Conservation (phyloP, 192 early-diverging fungal species). For the Powellomyces hirtus region DNA sequence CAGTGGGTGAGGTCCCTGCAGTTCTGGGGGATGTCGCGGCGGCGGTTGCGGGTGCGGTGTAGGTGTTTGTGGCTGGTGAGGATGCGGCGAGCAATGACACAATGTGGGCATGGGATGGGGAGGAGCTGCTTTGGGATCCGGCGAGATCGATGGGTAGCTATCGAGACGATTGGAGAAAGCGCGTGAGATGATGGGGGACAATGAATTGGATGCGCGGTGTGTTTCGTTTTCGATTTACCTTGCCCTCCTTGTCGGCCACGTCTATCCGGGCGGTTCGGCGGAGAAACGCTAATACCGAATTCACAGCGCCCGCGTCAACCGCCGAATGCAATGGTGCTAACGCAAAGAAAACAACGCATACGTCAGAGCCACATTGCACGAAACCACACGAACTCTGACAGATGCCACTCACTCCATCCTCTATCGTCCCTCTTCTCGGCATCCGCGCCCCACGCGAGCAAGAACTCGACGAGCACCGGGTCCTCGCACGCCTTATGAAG, state of each 20-base stretch:
- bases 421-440: slow-evolving; percentile 60
- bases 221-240: not conserved
- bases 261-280: slow-evolving; percentile 73
- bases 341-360: not conserved
- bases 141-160: not conserved
- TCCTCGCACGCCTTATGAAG: slow-evolving; percentile 64
- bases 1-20: not conserved
- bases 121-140: not conserved
- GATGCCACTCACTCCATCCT: slow-evolving; percentile 44
- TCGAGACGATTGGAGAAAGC: too few relatives aligned
- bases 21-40: not conserved
- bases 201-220: not conserved
- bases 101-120: not conserved
- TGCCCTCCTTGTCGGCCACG: slow-evolving; percentile 64
- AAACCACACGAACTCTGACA: too few relatives aligned
- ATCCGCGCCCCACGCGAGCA: slow-evolving; percentile 77
- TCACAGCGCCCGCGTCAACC: slow-evolving; percentile 65
- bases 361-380: not conserved
- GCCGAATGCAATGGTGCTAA: slow-evolving; percentile 71
- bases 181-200: not conserved
- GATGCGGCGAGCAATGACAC: not conserved
- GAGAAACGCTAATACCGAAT: slow-evolving; percentile 65
- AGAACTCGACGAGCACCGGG: slow-evolving; percentile 72
- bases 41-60: not conserved
- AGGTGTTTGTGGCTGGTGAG: too few relatives aligned